A percentile compares a stretch with the other conserved stretches of the same genome.
Conservation (phyloP, 768 basidiomycete genomes). For the Lentinula raphanica region DNA sequence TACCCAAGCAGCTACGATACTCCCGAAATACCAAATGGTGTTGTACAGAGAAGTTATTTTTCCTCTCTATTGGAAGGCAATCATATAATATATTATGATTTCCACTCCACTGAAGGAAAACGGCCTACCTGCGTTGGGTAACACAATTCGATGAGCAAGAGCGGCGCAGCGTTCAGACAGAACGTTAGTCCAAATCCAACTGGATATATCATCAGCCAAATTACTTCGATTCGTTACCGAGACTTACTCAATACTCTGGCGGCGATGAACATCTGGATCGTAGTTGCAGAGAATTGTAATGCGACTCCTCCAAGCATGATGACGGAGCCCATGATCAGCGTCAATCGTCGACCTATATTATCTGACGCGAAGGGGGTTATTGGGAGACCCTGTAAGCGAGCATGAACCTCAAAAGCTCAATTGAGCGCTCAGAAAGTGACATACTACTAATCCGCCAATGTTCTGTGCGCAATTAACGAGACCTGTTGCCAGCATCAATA, state of each 20-base stretch:
- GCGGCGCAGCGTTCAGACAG: constrained; percentile 56
- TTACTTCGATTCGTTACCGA: not conserved
- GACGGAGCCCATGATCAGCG: constrained; percentile 54
- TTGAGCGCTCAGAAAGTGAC: not conserved
- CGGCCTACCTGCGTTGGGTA: constrained; percentile 70
- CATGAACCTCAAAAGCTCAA: not conserved
- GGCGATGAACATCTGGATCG: constrained; percentile 48
- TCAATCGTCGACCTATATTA: constrained; percentile 51
- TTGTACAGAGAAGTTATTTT: constrained; percentile 66
- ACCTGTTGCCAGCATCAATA: constrained; percentile 28
- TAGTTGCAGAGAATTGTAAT: constrained; percentile 44
- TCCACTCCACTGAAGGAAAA: constrained; percentile 11
- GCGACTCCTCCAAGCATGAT: constrained; percentile 64
- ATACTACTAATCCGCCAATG: constrained; percentile 43
- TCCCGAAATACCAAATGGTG: constrained; percentile 71
- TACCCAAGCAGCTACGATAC: constrained; percentile 53
- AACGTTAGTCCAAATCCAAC: constrained; percentile 63
- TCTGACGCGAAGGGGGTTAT: constrained; percentile 61
- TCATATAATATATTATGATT: not conserved
- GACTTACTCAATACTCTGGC: constrained; percentile 50
- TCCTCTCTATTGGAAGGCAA: constrained; percentile 28
- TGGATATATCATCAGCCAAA: constrained; percentile 16
- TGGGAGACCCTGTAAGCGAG: constrained; percentile 46
- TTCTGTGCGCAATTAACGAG: constrained; percentile 63
- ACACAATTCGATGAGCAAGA: constrained; percentile 60